Evolutionary conservation across 768 basidiomycete genomes (phyloP).

Genomic region (Suillus alpinus): DNA sequence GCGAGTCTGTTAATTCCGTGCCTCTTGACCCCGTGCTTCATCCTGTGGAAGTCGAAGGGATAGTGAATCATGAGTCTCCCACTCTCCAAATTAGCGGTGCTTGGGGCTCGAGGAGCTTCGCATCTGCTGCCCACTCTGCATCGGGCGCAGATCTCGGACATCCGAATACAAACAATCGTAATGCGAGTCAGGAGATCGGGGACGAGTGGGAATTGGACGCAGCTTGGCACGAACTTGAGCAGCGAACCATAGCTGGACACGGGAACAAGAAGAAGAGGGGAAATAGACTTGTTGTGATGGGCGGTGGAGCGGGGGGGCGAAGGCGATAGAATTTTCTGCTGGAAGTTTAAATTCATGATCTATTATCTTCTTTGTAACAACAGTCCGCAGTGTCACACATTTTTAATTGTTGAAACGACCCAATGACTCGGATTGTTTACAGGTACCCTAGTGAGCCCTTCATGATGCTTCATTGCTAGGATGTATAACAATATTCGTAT

Average conservation of each 20-base stretch:
- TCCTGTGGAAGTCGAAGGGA: constrained; percentile 15
- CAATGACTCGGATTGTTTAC: neutral
- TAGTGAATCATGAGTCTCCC: constrained; percentile 6
- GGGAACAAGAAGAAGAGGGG: constrained; percentile 59
- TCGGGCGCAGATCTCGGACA: constrained; percentile 37
- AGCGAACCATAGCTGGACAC: constrained; percentile 38
- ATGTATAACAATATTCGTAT: no score
- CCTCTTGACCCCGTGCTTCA: constrained; percentile 9
- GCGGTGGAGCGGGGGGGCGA: constrained; percentile 58
- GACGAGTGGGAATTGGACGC: constrained; percentile 80
- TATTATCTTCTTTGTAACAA: constrained; percentile 14
- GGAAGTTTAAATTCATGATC: neutral
- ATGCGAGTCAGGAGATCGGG: constrained; percentile 27
- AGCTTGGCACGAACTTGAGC: constrained; percentile 81
- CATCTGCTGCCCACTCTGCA: constrained; percentile 66
- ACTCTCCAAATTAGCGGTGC: constrained; percentile 44
- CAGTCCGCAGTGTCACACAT: constrained; percentile 5
- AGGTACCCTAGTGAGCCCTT: neutral
- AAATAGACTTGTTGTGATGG: constrained; percentile 68
- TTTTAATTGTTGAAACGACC: neutral
- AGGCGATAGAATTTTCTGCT: constrained; percentile 28
- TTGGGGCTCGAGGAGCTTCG: constrained; percentile 82
- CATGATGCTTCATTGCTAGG: neutral
- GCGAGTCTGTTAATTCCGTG: constrained; percentile 10
- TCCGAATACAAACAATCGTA: constrained; percentile 32